Conservation (phyloP, 257 asterid species). For the Verbena officinalis region DNA sequence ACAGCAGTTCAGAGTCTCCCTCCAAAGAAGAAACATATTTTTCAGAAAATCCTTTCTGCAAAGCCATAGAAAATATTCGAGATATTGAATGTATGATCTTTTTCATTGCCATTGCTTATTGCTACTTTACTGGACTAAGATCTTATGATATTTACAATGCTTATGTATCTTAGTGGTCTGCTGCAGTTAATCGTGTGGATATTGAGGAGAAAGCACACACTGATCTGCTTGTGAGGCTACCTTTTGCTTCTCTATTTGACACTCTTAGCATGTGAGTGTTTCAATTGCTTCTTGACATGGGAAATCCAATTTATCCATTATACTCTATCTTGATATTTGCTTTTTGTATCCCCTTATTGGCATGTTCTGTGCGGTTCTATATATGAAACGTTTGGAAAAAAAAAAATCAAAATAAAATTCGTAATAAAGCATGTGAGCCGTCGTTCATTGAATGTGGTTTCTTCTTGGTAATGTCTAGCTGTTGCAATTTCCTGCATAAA, state of each 20-base stretch:
- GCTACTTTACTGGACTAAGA: slow-evolving; percentile 25
- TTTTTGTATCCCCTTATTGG: slow-evolving; percentile 20
- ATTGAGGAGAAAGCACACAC: slow-evolving; percentile 72
- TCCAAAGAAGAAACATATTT: slow-evolving; percentile 64
- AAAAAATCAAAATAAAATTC: not conserved
- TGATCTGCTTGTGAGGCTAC: slow-evolving; percentile 73
- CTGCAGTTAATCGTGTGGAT: slow-evolving; percentile 86
- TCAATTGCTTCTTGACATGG: slow-evolving; percentile 25
- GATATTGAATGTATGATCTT: slow-evolving; percentile 80
- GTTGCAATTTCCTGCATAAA: slow-evolving; percentile 9
- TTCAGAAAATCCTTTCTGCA: slow-evolving; percentile 84
- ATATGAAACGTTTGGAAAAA: not conserved
- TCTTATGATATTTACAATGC: slow-evolving; percentile 25
- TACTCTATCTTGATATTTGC: slow-evolving; percentile 15
- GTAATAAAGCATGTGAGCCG: slow-evolving; percentile 7
- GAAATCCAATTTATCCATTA: slow-evolving; percentile 15
- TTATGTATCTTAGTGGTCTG: slow-evolving; percentile 40
- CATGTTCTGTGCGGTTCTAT: slow-evolving; percentile 8
- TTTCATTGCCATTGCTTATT: not conserved
- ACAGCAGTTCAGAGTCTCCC: slow-evolving; percentile 49
- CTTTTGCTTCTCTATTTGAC: slow-evolving; percentile 96
- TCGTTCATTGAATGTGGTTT: slow-evolving; percentile 13
- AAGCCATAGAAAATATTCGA: slow-evolving; percentile 79
- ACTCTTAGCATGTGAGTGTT: slow-evolving; percentile 85
- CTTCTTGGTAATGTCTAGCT: not conserved